Conservation (phyloP, 2,329 filamentous ascomycete genomes). For the Zarea fungicola region DNA sequence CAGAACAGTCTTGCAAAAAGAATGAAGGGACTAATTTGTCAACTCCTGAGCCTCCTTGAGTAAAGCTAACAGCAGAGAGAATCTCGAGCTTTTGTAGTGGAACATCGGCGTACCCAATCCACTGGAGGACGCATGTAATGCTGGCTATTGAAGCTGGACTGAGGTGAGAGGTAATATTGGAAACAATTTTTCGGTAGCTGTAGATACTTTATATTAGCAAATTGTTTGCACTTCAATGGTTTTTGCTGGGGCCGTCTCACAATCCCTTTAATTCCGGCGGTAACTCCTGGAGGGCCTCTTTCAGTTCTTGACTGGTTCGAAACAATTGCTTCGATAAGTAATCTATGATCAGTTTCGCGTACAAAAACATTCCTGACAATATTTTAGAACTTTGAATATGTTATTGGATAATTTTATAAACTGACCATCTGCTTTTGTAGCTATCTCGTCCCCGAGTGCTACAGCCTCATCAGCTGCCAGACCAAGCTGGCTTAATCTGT, state of each 20-base stretch:
- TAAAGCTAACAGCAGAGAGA: slow-evolving; percentile 28
- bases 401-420: neutral
- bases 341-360: slow-evolving; percentile 30
- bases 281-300: slow-evolving; percentile 18
- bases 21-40: slow-evolving; percentile 19
- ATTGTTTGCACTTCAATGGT: slow-evolving; percentile 7
- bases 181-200: slow-evolving; percentile 27
- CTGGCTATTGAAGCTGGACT: slow-evolving; percentile 24
- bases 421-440: neutral
- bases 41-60: neutral
- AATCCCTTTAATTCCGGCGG: slow-evolving; percentile 18
- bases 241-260: slow-evolving; percentile 20
- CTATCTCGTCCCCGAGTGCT: neutral
- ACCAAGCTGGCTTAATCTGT: neutral
- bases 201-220: no score
- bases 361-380: slow-evolving; percentile 34
- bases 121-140: slow-evolving; percentile 26
- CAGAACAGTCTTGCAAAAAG: slow-evolving; percentile 20
- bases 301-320: slow-evolving; percentile 15
- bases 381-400: slow-evolving; percentile 21
- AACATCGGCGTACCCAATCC: slow-evolving; percentile 32
- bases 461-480: neutral
- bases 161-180: slow-evolving; percentile 19
- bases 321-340: slow-evolving; percentile 29
- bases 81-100: slow-evolving; percentile 30